Percentiles rank a stretch among this genome's conserved stretches.
Conservation (phyloP, 1,284 basidiomycete species). For the Cryptococcus sp. region DNA sequence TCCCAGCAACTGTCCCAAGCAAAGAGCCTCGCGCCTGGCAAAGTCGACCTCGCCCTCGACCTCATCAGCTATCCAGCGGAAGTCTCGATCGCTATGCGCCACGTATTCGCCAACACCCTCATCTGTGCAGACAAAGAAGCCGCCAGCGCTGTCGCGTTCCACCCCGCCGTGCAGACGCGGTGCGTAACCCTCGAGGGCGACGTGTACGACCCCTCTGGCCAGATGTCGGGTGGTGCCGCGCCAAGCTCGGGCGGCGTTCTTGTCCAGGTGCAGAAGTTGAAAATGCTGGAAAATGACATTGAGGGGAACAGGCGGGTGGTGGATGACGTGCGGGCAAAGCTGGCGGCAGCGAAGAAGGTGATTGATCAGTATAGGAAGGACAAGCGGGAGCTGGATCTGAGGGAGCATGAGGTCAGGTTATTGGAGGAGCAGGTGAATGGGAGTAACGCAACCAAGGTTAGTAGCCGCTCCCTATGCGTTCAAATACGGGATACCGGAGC, state of each 20-base stretch:
- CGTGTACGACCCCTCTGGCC: slow-evolving; percentile 94
- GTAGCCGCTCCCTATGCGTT: slow-evolving; percentile 25
- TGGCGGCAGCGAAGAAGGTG: slow-evolving; percentile 57
- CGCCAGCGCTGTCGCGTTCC: slow-evolving; percentile 86
- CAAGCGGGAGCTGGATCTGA: slow-evolving; percentile 75
- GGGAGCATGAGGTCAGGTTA: slow-evolving; percentile 78
- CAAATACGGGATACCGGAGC: not conserved
- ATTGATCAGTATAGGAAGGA: slow-evolving; percentile 69
- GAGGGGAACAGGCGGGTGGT: slow-evolving; percentile 58
- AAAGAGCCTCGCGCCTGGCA: slow-evolving; percentile 70
- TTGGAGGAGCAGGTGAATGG: slow-evolving; percentile 81
- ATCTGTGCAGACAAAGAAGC: slow-evolving; percentile 86
- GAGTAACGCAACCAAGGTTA: slow-evolving; percentile 82
- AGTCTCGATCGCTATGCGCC: slow-evolving; percentile 84
- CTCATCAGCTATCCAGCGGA: slow-evolving; percentile 83
- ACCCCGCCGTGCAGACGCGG: slow-evolving; percentile 66
- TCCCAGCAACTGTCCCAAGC: slow-evolving; percentile 72
- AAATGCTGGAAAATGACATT: slow-evolving; percentile 61
- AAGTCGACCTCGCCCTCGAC: slow-evolving; percentile 79
- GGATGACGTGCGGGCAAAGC: slow-evolving; percentile 59
- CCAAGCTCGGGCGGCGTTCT: slow-evolving; percentile 73
- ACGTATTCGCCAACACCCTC: slow-evolving; percentile 89
- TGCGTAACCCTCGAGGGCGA: slow-evolving; percentile 94
- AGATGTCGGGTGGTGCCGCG: slow-evolving; percentile 85
- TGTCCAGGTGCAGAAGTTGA: slow-evolving; percentile 79